Conservation (phyloP, 768 basidiomycete genomes). For the Pleurotus sapidus region DNA sequence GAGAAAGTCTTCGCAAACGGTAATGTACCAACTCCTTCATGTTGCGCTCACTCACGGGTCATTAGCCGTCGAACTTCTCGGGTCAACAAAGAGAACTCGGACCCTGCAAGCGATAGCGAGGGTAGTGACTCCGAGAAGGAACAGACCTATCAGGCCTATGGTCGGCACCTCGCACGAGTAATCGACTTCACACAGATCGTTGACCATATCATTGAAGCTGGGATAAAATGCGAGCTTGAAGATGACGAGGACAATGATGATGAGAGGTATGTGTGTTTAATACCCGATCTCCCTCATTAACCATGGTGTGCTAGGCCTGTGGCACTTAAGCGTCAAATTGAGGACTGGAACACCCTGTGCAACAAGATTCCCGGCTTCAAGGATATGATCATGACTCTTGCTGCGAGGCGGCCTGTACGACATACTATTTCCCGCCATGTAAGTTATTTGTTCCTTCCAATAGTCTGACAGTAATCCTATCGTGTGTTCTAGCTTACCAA, state of each 20-base stretch:
- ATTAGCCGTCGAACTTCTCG: too few species aligned
- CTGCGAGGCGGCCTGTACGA: not conserved
- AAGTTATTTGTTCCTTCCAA: not conserved
- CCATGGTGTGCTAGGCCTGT: too few species aligned
- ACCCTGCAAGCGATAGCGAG: not conserved
- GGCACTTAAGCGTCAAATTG: not conserved
- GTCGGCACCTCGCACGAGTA: not conserved
- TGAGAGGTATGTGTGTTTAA: not conserved
- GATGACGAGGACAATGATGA: not conserved
- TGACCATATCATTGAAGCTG: not conserved
- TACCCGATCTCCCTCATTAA: too few species aligned
- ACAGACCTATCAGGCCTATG: not conserved
- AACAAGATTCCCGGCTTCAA: conserved; percentile 1
- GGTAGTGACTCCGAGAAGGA: not conserved
- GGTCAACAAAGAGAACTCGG: not conserved
- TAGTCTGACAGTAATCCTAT: not conserved
- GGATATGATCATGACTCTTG: conserved; percentile 2
- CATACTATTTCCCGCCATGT: not conserved
- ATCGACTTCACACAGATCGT: not conserved
- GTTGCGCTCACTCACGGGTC: too few species aligned
- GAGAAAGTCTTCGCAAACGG: too few species aligned
- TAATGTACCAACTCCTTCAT: too few species aligned
- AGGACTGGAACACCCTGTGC: not conserved
- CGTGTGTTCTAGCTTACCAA: not conserved
- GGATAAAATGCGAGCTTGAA: not conserved